Evolutionary conservation across 2,329 filamentous ascomycete genomes (phyloP), one percentile per base, ranked within the genome.

Genomic region (Coniochaeta sp.): DNA sequence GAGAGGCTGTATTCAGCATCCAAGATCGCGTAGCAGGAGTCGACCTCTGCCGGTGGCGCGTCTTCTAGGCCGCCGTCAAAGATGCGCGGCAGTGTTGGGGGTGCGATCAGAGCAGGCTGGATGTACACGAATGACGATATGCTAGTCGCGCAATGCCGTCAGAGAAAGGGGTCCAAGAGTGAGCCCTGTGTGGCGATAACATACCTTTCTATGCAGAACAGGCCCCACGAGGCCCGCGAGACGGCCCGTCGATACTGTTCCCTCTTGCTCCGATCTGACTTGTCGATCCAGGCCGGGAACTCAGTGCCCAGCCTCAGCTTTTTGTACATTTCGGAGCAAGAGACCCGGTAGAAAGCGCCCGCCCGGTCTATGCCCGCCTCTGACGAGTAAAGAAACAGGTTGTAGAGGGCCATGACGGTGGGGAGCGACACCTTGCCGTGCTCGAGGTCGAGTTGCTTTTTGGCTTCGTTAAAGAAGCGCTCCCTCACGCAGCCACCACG

Each of bases 361-460:
- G 55, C 55, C 24, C 55, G 4, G 55, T 57, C 55, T 19, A 57
- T 57, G 19, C 55, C 55, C 34, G 55, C 55, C 12, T 30, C 55
- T 5, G 55, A 57, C 36, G 55, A 57, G 19, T 44, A 57, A n/a
- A 59, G 42, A 42, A 59, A 61, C 52, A 61, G 38, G n/a, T 38
- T 56, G 32, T 44, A 26, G 10, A 61, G 52, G 16, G 40, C 54
- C 60, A 54, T 54, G 28, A 44, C n/a, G 4, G 57, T 59, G 3
- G 60, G 38, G 2, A 61, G 52, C n/a, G 60, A 61, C 26, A 24
- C 19, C 9, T 47, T 55, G 19, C 60, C 60, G 16, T 36, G 17
- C 34, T 61, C 60, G 14, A 50, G 57, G n/a, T 61, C 60, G 2
- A 61, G 57, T 7, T 56, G 47, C 28, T n/a, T 59, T 26, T 61